Base-by-base conservation (phyloP, 257 asterid genomes). In the Dorcoceras hygrometricum region DNA sequence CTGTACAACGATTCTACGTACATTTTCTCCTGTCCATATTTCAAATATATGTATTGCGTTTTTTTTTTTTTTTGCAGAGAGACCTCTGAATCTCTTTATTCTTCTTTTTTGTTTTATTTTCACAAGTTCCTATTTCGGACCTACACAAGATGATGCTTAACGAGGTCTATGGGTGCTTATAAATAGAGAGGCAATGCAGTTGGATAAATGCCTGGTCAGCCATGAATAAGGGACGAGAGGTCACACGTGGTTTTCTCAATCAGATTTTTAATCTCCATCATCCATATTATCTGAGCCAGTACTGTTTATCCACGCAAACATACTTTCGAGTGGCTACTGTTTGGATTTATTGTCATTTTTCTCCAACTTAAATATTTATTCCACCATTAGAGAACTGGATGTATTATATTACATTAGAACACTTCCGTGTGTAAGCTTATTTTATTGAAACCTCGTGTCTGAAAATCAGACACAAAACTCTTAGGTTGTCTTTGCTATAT, bases 81-180 rank as follows among this genome's bases (percentile, higher is more conserved):
- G 67, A 34, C 55, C 56, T 62, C 56, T 11, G 55, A 62, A 62
- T 62, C 56, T 11, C 12, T 32, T 59, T 59, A 28, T 26, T 62
- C 54, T 62, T 31, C 54, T 19, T 61, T 10, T 61, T 34, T 34
- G 8, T 34, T 34, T 39, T 2, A 14, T 43, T 43, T 43, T 12
- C 51, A 43, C 0, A 16, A 43, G 19, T 43, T 43, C 51, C 50
- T 39, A 39, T 39, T 39, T 39, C 18, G 19, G 2, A 43, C 51
- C 51, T 43, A 43, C 6, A 16, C 6, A 7, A 12, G 16, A 6
- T 11, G n/a, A 2, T n/a, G n/a, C n/a, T n/a, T 34, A 4, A 34
- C 43, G 50, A 39, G n/a, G 50, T 43, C 4, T 6, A 1, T 0
- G n/a, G 19, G 0, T 4, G 4, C 6, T 43, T 43, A 43, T 43